These are phyloP conservation scores for Mycena venus DNA, from an alignment of 768 basidiomycete species.

Conservation along the genomic window DNA sequence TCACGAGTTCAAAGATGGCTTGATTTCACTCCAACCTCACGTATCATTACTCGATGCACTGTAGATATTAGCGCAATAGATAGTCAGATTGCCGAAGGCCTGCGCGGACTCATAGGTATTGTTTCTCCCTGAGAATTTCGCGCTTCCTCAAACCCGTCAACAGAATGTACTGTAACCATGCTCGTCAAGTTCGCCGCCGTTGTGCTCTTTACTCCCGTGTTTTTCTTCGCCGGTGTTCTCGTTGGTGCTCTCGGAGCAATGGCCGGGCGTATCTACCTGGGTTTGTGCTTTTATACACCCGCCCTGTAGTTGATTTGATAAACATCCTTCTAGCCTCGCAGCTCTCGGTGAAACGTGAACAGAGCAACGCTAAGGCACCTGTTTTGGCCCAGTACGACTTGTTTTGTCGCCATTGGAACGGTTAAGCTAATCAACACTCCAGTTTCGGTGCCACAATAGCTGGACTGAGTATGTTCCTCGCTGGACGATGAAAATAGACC, in stretches of 20 bases:
- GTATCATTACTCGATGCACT: constrained; percentile 78
- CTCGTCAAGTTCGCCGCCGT: constrained; percentile 59
- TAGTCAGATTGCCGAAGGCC: constrained; percentile 43
- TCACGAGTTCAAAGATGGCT: constrained; percentile 55
- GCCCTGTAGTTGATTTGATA: background rate
- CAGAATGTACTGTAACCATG: background rate
- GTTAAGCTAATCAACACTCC: constrained; percentile 32
- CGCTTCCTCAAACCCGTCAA: background rate
- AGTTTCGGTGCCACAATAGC: constrained; percentile 69
- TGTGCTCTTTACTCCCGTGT: constrained; percentile 58
- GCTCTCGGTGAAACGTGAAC: constrained; percentile 62
- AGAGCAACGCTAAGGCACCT: constrained; percentile 56
- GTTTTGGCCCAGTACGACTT: constrained; percentile 55
- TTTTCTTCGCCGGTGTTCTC: constrained; percentile 59
- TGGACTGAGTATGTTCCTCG: constrained; percentile 66
- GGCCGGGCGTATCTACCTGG: constrained; percentile 59
- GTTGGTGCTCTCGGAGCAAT: constrained; percentile 58
- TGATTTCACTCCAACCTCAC: constrained; percentile 59
- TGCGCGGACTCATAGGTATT: constrained; percentile 36
- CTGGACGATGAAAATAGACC: no score
- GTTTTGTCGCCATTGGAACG: constrained; percentile 32
- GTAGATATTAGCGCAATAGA: constrained; percentile 78
- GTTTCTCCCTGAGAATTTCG: constrained; percentile 36
- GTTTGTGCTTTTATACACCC: background rate
- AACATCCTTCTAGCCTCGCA: constrained; percentile 49